A percentile compares a stretch with the other conserved stretches of the same genome.
These are phyloP conservation scores for Beauveria medogensis DNA, from an alignment of 2,329 filamentous ascomycete genomes.

Conservation along the genomic window DNA sequence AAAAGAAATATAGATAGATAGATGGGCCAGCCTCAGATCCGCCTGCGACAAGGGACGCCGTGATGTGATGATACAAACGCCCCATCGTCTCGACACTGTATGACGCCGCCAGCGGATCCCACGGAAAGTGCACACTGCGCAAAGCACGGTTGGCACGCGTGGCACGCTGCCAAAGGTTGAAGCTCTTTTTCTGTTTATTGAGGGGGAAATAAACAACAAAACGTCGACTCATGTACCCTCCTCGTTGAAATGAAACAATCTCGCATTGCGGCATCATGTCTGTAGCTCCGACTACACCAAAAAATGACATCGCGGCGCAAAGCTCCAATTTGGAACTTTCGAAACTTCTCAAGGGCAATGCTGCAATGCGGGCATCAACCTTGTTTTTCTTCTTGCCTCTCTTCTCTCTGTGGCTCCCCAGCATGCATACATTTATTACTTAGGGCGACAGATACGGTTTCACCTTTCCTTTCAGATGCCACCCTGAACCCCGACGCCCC, in stretches of 20 bases:
- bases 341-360: neutral
- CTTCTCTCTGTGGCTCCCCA: neutral
- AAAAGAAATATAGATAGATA: neutral
- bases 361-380: neutral
- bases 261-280: neutral
- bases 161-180: too few relatives aligned
- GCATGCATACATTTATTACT: neutral
- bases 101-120: too few relatives aligned
- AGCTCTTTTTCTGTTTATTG: too few relatives aligned
- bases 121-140: too few relatives aligned
- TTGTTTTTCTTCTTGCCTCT: neutral
- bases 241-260: constrained; percentile 3
- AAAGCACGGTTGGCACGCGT: too few relatives aligned
- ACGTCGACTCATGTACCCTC: too few relatives aligned
- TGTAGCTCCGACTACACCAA: neutral
- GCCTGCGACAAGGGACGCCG: too few relatives aligned
- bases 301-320: neutral
- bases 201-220: too few relatives aligned
- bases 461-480: neutral
- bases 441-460: neutral
- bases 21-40: too few relatives aligned
- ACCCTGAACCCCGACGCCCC: neutral
- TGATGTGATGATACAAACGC: too few relatives aligned
- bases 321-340: too few relatives aligned
- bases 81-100: too few relatives aligned